Conservation (phyloP, 305 asterid genomes). For the Euphrasia arctica region DNA sequence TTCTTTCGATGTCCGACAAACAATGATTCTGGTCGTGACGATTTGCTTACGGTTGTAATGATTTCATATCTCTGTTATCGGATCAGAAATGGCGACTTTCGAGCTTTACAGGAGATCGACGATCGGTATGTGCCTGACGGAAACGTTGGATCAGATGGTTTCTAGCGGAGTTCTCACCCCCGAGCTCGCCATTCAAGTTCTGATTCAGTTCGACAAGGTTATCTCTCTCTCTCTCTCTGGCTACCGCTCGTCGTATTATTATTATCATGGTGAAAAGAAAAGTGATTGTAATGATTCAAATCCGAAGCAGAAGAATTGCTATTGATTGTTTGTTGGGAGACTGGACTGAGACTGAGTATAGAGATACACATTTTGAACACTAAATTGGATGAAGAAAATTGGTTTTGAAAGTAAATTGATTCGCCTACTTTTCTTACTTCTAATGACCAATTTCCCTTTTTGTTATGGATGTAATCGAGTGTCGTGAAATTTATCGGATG, state of each 20-base stretch:
- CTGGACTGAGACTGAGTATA: slow-evolving; percentile 7
- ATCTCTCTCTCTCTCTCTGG: background rate
- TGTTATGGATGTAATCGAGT: background rate
- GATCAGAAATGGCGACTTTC: slow-evolving; percentile 72
- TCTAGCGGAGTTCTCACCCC: slow-evolving; percentile 74
- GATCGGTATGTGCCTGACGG: slow-evolving; percentile 96
- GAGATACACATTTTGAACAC: background rate
- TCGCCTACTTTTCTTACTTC: background rate
- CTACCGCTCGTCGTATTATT: background rate
- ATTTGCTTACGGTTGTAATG: slow-evolving; percentile 11
- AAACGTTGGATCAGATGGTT: slow-evolving; percentile 98
- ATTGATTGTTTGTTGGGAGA: slow-evolving; percentile 8
- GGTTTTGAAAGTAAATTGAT: background rate
- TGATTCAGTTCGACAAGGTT: slow-evolving; percentile 98
- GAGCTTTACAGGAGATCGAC: slow-evolving; percentile 97
- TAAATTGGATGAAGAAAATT: background rate
- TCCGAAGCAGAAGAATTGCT: background rate
- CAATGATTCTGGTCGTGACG: slow-evolving; percentile 13
- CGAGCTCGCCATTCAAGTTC: slow-evolving; percentile 90
- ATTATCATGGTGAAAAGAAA: background rate
- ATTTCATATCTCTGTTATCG: slow-evolving; percentile 7
- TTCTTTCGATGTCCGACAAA: background rate
- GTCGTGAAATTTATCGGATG: background rate
- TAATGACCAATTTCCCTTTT: background rate
- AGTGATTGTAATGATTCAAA: slow-evolving; percentile 2